Conservation (phyloP, 352 stramenopile genomes). For the Globisporangium middletonii region DNA sequence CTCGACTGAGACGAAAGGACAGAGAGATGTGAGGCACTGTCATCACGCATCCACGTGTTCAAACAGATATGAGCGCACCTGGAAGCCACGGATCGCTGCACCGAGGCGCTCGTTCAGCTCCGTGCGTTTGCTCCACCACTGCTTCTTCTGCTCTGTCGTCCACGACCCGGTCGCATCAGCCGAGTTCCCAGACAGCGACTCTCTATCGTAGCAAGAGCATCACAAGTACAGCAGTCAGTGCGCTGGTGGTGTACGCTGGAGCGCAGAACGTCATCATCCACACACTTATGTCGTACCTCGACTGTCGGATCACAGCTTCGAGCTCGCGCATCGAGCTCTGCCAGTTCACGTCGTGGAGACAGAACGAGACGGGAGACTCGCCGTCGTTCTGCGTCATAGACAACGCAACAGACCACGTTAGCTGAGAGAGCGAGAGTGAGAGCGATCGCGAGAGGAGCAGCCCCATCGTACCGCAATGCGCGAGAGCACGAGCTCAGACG, state of each 20-base stretch:
- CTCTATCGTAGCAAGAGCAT: slow-evolving; percentile 18
- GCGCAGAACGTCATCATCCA: not conserved
- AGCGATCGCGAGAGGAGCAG: not conserved
- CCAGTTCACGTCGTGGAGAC: slow-evolving; percentile 37
- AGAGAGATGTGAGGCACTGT: not conserved
- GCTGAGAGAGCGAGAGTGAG: not conserved
- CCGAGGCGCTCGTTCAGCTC: slow-evolving; percentile 44
- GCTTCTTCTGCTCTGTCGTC: slow-evolving; percentile 56
- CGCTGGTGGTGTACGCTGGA: not conserved
- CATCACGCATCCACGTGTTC: slow-evolving; percentile 1
- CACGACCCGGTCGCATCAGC: slow-evolving; percentile 45
- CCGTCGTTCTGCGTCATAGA: slow-evolving; percentile 31
- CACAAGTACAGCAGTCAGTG: not conserved
- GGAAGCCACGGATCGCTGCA: slow-evolving; percentile 30
- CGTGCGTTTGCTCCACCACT: slow-evolving; percentile 71
- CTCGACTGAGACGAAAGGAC: slow-evolving; percentile 16
- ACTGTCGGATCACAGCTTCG: slow-evolving; percentile 42
- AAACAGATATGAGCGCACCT: slow-evolving; percentile 28
- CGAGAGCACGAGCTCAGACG: slow-evolving; percentile 42
- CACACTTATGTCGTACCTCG: slow-evolving; percentile 26
- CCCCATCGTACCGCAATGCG: slow-evolving; percentile 25
- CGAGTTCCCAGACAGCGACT: slow-evolving; percentile 54
- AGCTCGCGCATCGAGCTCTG: slow-evolving; percentile 32
- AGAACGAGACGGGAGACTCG: slow-evolving; percentile 38
- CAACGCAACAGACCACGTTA: not conserved